Percentiles rank a stretch among this genome's conserved stretches.
phyloP scores from a whole-genome alignment of 306 rosid genomes.

The Amphicarpaea edgeworthii region DNA sequence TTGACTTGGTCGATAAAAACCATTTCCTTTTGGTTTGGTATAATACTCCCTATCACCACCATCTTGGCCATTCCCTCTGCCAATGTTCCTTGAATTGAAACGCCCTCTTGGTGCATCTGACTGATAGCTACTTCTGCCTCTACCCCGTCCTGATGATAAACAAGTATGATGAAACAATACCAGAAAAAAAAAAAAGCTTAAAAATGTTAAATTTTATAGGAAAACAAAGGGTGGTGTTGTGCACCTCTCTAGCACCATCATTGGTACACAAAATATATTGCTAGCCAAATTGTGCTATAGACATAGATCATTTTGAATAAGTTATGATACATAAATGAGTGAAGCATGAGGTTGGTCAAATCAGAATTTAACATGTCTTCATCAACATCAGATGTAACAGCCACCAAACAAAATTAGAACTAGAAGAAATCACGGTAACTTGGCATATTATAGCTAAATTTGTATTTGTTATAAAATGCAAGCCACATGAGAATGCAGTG shows the following conservation, averaged over 20 bases:
- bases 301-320: neutral
- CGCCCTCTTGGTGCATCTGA: slow-evolving; percentile 75
- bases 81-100: slow-evolving; percentile 62
- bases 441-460: neutral
- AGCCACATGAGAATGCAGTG: slow-evolving; percentile 3
- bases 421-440: neutral
- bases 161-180: neutral
- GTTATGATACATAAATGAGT: neutral
- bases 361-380: neutral
- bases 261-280: neutral
- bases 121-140: slow-evolving; percentile 85
- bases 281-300: neutral
- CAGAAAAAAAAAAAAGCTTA: neutral
- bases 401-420: slow-evolving; percentile 4
- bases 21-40: slow-evolving; percentile 72
- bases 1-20: slow-evolving; percentile 71
- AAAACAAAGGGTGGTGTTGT: slow-evolving; percentile 11
- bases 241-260: slow-evolving; percentile 12
- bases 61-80: slow-evolving; percentile 66
- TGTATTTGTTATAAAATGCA: neutral
- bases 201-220: neutral
- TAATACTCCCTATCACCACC: slow-evolving; percentile 75
- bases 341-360: slow-evolving; percentile 8
- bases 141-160: slow-evolving; percentile 83
- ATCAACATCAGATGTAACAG: neutral